These are phyloP conservation scores for Alternaria postmessia DNA, from an alignment of 2,329 filamentous ascomycete species.

Conservation along the genomic window DNA sequence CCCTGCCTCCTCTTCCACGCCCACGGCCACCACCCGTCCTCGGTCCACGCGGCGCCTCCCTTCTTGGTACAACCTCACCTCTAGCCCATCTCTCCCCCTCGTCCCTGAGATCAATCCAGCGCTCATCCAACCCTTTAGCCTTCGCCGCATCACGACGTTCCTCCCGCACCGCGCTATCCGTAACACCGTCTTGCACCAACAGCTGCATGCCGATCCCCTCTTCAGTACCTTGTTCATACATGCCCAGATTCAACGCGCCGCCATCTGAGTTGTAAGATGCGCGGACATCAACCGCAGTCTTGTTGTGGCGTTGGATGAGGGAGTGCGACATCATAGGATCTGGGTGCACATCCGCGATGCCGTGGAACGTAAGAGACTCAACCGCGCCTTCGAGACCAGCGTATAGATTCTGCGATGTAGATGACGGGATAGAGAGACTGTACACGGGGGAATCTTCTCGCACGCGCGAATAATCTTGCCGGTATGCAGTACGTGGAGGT, in stretches of 20 bases:
- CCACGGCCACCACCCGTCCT: slow-evolving; percentile 12
- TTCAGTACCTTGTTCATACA: slow-evolving; percentile 56
- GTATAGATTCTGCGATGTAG: slow-evolving; percentile 56
- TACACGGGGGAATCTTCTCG: slow-evolving; percentile 56
- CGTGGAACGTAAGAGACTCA: slow-evolving; percentile 55
- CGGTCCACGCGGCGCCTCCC: slow-evolving; percentile 12
- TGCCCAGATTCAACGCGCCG: slow-evolving; percentile 54
- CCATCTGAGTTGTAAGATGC: slow-evolving; percentile 44
- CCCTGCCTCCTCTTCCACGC: slow-evolving; percentile 22
- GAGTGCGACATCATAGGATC: slow-evolving; percentile 50
- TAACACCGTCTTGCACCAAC: slow-evolving; percentile 50
- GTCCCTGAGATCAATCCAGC: slow-evolving; percentile 49
- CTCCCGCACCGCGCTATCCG: slow-evolving; percentile 30
- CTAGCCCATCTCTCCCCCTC: slow-evolving; percentile 33
- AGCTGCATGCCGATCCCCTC: slow-evolving; percentile 50
- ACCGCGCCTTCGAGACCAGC: slow-evolving; percentile 58
- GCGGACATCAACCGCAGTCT: slow-evolving; percentile 33
- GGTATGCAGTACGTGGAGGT: slow-evolving; percentile 24
- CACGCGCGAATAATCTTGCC: slow-evolving; percentile 25
- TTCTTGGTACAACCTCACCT: slow-evolving; percentile 4
- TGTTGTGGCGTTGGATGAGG: slow-evolving; percentile 20
- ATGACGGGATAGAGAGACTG: slow-evolving; percentile 56
- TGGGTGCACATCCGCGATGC: slow-evolving; percentile 53
- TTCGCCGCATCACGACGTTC: slow-evolving; percentile 20
- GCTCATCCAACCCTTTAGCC: slow-evolving; percentile 45